These are phyloP conservation scores for Theobroma cacao DNA, from an alignment of 345 rosid genomes.

Conservation along the genomic window DNA sequence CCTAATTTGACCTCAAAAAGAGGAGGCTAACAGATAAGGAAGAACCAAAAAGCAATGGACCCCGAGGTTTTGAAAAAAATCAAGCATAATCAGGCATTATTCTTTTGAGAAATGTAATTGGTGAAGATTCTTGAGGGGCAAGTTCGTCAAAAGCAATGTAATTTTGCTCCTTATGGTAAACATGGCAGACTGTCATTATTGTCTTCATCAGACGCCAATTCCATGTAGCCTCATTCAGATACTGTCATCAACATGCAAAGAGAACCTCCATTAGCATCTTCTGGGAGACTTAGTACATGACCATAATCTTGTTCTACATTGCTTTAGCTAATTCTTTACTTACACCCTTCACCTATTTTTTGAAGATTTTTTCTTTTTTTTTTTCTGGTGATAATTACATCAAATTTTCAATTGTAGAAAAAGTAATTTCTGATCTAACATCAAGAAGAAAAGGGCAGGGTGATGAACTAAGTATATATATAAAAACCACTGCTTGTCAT, in stretches of 20 bases:
- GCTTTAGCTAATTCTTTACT: no score
- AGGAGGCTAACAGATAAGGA: constrained; percentile 15
- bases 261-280: background rate
- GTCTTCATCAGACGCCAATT: constrained; percentile 95
- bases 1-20: constrained; percentile 23
- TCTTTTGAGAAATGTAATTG: constrained; percentile 67
- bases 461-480: background rate
- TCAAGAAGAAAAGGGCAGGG: background rate
- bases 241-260: constrained; percentile 42
- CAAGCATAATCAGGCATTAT: constrained; percentile 70
- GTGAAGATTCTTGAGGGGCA: constrained; percentile 71
- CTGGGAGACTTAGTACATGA: background rate
- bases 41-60: constrained; percentile 14
- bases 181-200: constrained; percentile 86
- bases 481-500: background rate
- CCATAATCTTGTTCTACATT: background rate
- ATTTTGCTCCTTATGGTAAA: constrained; percentile 65
- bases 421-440: no score
- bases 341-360: background rate
- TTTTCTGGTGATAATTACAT: background rate
- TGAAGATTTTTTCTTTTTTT: background rate
- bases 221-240: constrained; percentile 80
- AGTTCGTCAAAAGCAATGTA: constrained; percentile 65
- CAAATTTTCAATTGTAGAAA: no score
- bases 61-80: constrained; percentile 10